Evolutionary conservation across 441 rosid species (phyloP), one percentile per base, ranked within the genome.

Genomic region (Pelargonium fulgidum): DNA sequence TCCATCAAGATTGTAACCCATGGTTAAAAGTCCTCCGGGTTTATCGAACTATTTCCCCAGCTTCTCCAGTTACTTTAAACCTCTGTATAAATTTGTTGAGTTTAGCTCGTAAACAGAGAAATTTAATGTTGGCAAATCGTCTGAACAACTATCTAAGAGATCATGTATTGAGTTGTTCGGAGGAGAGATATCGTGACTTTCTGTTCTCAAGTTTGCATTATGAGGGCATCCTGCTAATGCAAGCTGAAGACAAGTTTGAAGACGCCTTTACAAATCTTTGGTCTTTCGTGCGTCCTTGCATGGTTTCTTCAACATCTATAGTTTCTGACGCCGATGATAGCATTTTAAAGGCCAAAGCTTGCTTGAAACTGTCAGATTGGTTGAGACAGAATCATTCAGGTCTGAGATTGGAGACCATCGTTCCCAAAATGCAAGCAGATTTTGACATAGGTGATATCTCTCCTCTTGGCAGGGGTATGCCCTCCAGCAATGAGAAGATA

Each of bases 361-460:
- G 98, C 84, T 77, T 94, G 79, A 92, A 92, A 82, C 91, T 94
- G 73, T 84, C 94, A 75, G 74, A 81, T 65, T 94, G 99, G 99
- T 78, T 92, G 78, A 84, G 84, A 79, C 78, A 54, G 74, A 89
- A 85, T 78, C 80, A 79, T 83, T 72, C 78, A 42, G 86, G 77
- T 79, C 22, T 78, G 67, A 76, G 68, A 80, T 78, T 84, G 76
- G 88, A 85, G 73, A 82, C 82, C 72, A 78, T 79, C 62, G 76
- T 85, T 79, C 80, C 66, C 71, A 81, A 82, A 80, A 84, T 94
- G 79, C 81, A 47, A 67, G 78, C 77, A 50, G 94, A 90, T 75
- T 83, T 87, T 68, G 65, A 75, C 72, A 71, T 39, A 74, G 79
- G 79, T 45, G 70, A 73, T 75, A 68, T 22, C 65, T 80, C 85